Conservation (phyloP, 257 asterid species). For the Solanum medicagineum region DNA sequence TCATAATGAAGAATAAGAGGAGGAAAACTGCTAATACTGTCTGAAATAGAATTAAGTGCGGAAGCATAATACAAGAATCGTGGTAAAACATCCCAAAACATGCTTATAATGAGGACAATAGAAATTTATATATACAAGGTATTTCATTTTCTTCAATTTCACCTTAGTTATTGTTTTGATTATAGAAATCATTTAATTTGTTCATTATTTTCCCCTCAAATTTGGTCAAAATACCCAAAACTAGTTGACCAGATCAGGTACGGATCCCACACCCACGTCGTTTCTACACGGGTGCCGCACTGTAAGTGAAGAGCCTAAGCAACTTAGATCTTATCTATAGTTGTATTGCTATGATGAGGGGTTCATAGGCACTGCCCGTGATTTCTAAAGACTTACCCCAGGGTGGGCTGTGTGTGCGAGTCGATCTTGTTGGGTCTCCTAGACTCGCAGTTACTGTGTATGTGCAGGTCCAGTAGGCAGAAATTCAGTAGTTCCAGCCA, state of each 20-base stretch:
- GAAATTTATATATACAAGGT: too few species aligned
- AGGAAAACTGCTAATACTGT: background rate
- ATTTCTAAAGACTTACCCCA: background rate
- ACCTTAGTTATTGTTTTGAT: too few species aligned
- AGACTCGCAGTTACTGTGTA: background rate
- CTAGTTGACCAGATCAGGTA: too few species aligned
- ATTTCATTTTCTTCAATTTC: too few species aligned
- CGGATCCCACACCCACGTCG: too few species aligned
- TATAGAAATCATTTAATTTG: too few species aligned
- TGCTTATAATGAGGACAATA: too few species aligned
- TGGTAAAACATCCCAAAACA: background rate
- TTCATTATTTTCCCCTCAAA: too few species aligned
- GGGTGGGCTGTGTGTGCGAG: background rate
- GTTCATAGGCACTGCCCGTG: background rate
- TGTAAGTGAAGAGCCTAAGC: too few species aligned
- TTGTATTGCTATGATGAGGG: background rate
- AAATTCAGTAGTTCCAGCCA: background rate
- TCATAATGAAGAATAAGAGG: background rate
- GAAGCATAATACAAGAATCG: background rate
- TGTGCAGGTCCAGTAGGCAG: background rate
- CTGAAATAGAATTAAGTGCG: background rate
- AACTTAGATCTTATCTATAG: background rate
- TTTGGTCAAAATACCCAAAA: too few species aligned
- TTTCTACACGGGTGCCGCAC: too few species aligned
- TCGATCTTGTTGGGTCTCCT: background rate